Percentiles rank a stretch among this genome's conserved stretches.
Conservation (phyloP, 371 early-diverging fungal species). For the Saksenaea oblongispora region DNA sequence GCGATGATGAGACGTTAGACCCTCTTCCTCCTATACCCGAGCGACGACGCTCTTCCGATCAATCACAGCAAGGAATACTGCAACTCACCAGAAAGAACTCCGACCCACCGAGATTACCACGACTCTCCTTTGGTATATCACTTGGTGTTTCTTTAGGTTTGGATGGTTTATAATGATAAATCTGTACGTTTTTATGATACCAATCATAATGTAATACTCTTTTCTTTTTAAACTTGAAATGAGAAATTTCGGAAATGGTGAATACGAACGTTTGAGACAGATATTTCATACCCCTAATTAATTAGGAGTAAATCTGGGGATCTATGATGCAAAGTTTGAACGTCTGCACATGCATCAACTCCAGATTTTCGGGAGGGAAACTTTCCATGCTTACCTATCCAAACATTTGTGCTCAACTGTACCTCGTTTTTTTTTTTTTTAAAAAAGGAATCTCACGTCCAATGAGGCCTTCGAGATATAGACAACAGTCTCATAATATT, state of each 20-base stretch:
- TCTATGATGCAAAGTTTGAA: too few relatives aligned
- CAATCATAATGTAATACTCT: not conserved
- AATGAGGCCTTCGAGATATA: too few relatives aligned
- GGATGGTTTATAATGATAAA: not conserved
- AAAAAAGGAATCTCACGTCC: too few relatives aligned
- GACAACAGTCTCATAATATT: too few relatives aligned
- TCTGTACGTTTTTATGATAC: not conserved
- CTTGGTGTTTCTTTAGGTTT: constrained; percentile 22
- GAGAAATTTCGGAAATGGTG: not conserved
- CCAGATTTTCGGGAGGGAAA: too few relatives aligned
- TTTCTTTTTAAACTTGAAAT: not conserved
- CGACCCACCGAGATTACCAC: constrained; percentile 18
- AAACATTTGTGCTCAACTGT: too few relatives aligned
- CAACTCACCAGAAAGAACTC: not conserved
- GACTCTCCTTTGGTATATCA: constrained; percentile 25
- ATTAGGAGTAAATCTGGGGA: too few relatives aligned
- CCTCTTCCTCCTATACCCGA: constrained; percentile 30
- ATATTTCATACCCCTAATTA: not conserved
- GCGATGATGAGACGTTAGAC: constrained; percentile 30
- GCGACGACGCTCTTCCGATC: not conserved
- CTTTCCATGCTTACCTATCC: too few relatives aligned
- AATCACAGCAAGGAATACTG: not conserved
- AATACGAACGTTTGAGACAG: too few relatives aligned
- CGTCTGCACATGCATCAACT: too few relatives aligned
- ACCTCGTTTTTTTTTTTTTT: too few relatives aligned